Evolutionary conservation across 1,284 basidiomycete genomes (phyloP), one percentile per base, ranked within the genome.

Genomic region (Trametes pubescens): DNA sequence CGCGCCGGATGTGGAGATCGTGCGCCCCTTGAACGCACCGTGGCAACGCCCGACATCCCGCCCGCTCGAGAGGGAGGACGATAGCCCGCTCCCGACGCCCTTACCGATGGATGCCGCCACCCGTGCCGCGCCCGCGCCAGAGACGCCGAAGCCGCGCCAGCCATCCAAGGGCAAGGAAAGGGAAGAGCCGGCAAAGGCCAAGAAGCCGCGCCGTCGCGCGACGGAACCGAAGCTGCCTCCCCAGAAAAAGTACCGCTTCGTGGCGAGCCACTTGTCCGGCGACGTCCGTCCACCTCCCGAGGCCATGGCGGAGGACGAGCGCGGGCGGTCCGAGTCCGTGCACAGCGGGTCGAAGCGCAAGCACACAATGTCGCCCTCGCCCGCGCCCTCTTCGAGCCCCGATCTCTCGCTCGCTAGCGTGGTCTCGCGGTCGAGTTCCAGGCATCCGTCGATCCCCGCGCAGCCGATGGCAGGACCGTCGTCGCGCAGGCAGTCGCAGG

Each of bases 161-260:
- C 55, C 61, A 18, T 51, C 61, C 9, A 32, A 47, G 44, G 10
- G 44, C 21, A 21, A 47, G 44, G 22, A 8, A 1, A 22, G 3
- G 21, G 44, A 44, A 10, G 52, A 8, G 6, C 43, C n/a, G 43
- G 22, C 32, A 22, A 22, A 52, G 13, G 52, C 9, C n/a, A 47
- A 24, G 16, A 35, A 49, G 35, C 34, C 59, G 18, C 47, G 37
- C n/a, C 59, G 44, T 14, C 59, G 51, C 52, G 35, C 59, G n/a
- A 24, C 52, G 29, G 47, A 56, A 29, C 21, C 47, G 46, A 26
- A 38, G 13, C 34, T 46, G 18, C 55, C 57, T n/a, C 49, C 53
- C 9, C 62, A 58, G 24, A 62, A 61, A 59, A 65, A 62, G 62
- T 68, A 55, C 48, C 67, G 67, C 46, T 68, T 68, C 52, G 67